phyloP scores from a whole-genome alignment of 768 basidiomycete genomes.

The Macrolepiota dolichaula region DNA sequence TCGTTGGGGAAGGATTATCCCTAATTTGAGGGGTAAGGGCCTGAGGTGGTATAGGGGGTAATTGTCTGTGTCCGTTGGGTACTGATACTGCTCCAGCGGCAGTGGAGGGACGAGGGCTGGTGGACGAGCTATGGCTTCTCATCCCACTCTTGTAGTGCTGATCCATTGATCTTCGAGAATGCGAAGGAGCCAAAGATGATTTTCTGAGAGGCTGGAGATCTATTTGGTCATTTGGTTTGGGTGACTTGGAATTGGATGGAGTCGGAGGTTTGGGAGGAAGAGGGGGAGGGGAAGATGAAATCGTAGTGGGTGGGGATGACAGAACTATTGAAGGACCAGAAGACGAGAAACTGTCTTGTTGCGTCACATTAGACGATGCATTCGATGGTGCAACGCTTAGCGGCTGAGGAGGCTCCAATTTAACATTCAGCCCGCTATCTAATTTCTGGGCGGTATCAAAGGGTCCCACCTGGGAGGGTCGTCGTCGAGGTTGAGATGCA shows the following conservation, averaged over 20 bases:
- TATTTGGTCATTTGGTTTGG: conserved; percentile 15
- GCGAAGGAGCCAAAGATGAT: conserved; percentile 20
- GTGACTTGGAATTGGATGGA: conserved; percentile 16
- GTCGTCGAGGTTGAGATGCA: conserved; percentile 17
- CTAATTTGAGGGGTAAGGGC: neutral
- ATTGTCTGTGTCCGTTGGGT: conserved; percentile 1
- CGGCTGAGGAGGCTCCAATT: conserved; percentile 14
- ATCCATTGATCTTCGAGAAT: conserved; percentile 13
- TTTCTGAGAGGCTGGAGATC: conserved; percentile 22
- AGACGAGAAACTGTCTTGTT: conserved; percentile 1
- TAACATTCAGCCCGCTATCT: conserved; percentile 13
- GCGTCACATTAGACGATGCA: conserved; percentile 6
- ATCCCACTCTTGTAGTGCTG: conserved; percentile 10
- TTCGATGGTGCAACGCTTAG: conserved; percentile 13
- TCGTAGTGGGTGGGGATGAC: conserved; percentile 26
- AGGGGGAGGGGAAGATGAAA: conserved; percentile 17
- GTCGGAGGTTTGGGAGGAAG: conserved; percentile 19
- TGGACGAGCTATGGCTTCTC: neutral
- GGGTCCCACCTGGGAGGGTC: conserved; percentile 17
- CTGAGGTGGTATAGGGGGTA: conserved; percentile 15
- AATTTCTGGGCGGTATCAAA: conserved; percentile 10
- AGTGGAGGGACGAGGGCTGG: conserved; percentile 1
- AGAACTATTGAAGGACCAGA: conserved; percentile 3
- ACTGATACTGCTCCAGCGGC: neutral
- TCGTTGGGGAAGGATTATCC: neutral